Evolutionary conservation across 2,329 filamentous ascomycete genomes (phyloP), one percentile per base, ranked within the genome.

Genomic region (Gaeumannomyces tritici): DNA sequence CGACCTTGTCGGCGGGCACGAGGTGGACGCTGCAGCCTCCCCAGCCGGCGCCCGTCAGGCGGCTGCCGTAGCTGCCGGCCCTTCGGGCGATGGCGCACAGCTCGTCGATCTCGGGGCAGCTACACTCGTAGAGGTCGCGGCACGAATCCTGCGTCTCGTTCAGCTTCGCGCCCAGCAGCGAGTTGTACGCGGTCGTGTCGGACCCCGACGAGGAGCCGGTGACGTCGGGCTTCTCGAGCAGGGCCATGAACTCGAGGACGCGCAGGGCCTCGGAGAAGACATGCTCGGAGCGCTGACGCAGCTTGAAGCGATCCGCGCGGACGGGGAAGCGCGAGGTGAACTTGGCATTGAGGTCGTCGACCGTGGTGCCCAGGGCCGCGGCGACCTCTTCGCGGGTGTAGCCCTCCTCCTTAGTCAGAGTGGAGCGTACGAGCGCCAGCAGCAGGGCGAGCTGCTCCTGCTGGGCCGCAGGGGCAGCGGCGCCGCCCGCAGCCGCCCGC

Each of bases 21-120:
- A 99, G 82, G 77, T 99, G 95, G 63, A 99, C 93, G 64, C 86
- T 95, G 77, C 95, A 98, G 2, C 95, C 95, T 65, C 95, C 95
- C 95, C 95, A 99, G 3, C 95, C 95, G 0, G 95, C 95, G 54
- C 95, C 95, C 0, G 93, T 98, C 68, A 97, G 77, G 29, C 93
- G 81, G 68, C 89, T 92, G 31, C 93, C 95, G 72, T 91, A 92
- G 24, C 90, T 86, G 2, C 95, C 95, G 0, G 90, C 90, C 21
- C 79, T 80, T 31, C 87, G 82, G 0, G 93, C 93, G 67, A 98
- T 88, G 54, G 80, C 74, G 74, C 93, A 98, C 51, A 99, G 83
- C 65, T 90, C 82, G 73, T 99, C 93, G n/a, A 98, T 84, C 75
- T 98, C 93, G 0, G 90, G 87, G 69, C 91, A 96, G 69, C 89